A percentile compares a stretch with the other conserved stretches of the same genome.
These are phyloP conservation scores for Hypoxylon fuscum DNA, from an alignment of 495 filamentous ascomycete species.

Conservation along the genomic window DNA sequence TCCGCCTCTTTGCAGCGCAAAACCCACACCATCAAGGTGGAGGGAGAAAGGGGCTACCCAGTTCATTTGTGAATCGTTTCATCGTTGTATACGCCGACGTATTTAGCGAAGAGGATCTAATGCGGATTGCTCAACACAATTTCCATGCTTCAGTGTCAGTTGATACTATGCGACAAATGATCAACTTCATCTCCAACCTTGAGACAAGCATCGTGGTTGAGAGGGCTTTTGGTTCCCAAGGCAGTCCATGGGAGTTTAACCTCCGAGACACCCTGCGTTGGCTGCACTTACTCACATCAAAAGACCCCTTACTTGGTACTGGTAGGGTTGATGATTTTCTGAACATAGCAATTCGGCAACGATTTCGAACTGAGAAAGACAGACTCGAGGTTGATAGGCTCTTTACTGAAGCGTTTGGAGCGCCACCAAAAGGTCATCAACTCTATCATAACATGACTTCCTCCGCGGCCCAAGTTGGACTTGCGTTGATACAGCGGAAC, in stretches of 20 bases:
- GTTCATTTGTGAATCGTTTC: conserved; percentile 97
- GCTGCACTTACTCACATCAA: conserved; percentile 74
- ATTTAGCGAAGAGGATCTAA: conserved; percentile 81
- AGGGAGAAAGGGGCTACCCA: conserved; percentile 92
- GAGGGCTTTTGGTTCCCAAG: conserved; percentile 75
- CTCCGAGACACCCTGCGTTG: conserved; percentile 90
- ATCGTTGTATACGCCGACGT: conserved; percentile 96
- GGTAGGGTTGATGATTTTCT: conserved; percentile 73
- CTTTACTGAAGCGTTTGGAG: conserved; percentile 59
- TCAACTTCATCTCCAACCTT: conserved; percentile 81
- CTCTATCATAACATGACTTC: conserved; percentile 69
- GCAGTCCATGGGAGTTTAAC: conserved; percentile 97
- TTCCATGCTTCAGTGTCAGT: conserved; percentile 67
- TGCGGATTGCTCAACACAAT: conserved; percentile 78
- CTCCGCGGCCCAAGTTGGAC: conserved; percentile 72
- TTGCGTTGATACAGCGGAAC: conserved; percentile 73
- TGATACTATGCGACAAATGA: conserved; percentile 66
- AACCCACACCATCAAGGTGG: conserved; percentile 98
- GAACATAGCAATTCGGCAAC: conserved; percentile 83
- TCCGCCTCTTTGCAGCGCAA: conserved; percentile 93
- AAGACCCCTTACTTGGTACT: conserved; percentile 62
- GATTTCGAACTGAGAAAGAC: conserved; percentile 80
- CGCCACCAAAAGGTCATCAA: conserved; percentile 61
- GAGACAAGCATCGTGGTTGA: conserved; percentile 73
- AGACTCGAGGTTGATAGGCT: conserved; percentile 67